Percentiles rank a stretch among this genome's conserved stretches.
Evolutionary conservation across 345 rosid species (phyloP).

Genomic region (Brassica napus): DNA sequence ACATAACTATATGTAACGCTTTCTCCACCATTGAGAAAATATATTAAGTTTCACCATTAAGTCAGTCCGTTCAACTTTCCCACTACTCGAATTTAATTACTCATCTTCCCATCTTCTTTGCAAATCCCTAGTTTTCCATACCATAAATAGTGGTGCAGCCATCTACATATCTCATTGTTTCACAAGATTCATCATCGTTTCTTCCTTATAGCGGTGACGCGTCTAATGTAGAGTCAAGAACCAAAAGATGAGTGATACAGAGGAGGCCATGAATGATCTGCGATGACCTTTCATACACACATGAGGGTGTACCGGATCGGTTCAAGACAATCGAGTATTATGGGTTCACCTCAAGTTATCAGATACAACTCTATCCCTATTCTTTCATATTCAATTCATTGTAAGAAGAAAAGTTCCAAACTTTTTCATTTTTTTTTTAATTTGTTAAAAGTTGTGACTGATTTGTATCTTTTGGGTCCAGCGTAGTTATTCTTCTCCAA

Average conservation of each 20-base stretch:
- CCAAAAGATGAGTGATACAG: slow-evolving; percentile 70
- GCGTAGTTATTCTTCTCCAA: slow-evolving; percentile 66
- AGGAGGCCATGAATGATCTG: slow-evolving; percentile 76
- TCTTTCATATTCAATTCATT: slow-evolving; percentile 82
- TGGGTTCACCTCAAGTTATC: too few species aligned
- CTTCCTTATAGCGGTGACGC: neutral
- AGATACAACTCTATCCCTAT: too few species aligned
- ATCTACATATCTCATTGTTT: neutral
- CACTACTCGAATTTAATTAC: too few species aligned
- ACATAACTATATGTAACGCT: too few species aligned
- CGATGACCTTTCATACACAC: slow-evolving; percentile 41
- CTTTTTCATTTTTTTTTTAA: neutral
- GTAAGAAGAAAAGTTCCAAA: slow-evolving; percentile 43
- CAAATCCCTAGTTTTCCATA: too few species aligned
- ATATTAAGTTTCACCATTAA: too few species aligned
- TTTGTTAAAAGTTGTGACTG: slow-evolving; percentile 15
- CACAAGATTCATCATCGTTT: slow-evolving; percentile 4
- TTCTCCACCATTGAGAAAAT: too few species aligned
- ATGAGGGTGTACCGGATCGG: too few species aligned
- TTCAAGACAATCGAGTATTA: too few species aligned
- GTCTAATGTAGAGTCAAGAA: neutral
- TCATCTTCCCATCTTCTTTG: too few species aligned
- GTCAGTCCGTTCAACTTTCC: too few species aligned
- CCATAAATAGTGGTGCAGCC: too few species aligned
- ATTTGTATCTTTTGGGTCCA: slow-evolving; percentile 23